phyloP scores from a whole-genome alignment of 352 stramenopile genomes.

The Pythium periplocum region DNA sequence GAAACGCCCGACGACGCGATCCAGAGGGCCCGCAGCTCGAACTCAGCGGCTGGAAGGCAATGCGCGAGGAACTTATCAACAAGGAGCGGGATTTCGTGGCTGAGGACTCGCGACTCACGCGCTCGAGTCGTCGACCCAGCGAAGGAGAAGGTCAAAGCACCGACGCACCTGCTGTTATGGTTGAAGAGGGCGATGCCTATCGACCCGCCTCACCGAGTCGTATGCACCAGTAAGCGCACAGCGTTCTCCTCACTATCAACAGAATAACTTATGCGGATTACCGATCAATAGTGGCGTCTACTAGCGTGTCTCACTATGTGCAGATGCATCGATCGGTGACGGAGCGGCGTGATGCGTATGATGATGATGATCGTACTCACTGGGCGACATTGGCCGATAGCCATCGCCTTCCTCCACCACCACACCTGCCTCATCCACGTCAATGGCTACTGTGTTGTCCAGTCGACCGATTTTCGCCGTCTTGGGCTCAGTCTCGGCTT shows the following conservation, averaged over 20 bases:
- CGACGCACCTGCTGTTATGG: slow-evolving; percentile 18
- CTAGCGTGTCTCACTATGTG: not conserved
- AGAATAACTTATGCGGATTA: not conserved
- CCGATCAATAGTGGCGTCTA: slow-evolving; percentile 14
- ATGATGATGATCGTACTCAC: slow-evolving; percentile 12
- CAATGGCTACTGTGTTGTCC: not conserved
- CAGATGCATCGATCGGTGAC: not conserved
- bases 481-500: slow-evolving; percentile 1
- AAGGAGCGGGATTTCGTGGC: slow-evolving; percentile 35
- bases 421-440: slow-evolving; percentile 3
- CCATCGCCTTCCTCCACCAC: slow-evolving; percentile 11
- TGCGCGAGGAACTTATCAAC: slow-evolving; percentile 42
- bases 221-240: slow-evolving; percentile 27
- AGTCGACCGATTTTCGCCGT: too few species aligned
- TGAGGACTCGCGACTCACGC: slow-evolving; percentile 12
- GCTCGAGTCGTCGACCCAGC: not conserved
- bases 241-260: slow-evolving; percentile 3
- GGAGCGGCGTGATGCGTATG: not conserved
- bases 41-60: slow-evolving; percentile 49
- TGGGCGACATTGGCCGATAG: slow-evolving; percentile 10
- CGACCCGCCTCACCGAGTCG: slow-evolving; percentile 34
- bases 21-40: slow-evolving; percentile 30
- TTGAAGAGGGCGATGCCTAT: slow-evolving; percentile 40
- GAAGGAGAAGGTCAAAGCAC: slow-evolving; percentile 4
- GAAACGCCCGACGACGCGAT: slow-evolving; percentile 5